phyloP scores from a whole-genome alignment of 140 eudicot genomes.

The Flaveria floridana region DNA sequence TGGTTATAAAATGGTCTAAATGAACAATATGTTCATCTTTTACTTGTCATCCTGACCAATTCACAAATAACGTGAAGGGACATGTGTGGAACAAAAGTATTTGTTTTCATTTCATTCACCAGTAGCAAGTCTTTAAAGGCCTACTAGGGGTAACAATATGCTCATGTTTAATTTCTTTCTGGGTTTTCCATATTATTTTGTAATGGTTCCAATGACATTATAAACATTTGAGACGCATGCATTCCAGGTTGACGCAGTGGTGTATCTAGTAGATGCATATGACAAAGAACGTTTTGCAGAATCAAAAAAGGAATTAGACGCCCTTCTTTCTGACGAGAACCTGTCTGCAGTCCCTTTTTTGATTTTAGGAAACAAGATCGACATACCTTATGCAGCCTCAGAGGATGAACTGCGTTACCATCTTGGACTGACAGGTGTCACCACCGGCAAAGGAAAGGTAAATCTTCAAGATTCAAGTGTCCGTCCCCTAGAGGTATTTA shows the following conservation, averaged over 20 bases:
- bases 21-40: no score
- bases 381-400: constrained; percentile 56
- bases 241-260: constrained; percentile 54
- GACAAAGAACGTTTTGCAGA: constrained; percentile 58
- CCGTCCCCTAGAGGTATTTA: constrained; percentile 59
- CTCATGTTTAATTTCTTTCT: background rate
- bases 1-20: no score
- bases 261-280: constrained; percentile 60
- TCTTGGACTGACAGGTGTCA: constrained; percentile 49
- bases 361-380: constrained; percentile 53
- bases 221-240: background rate
- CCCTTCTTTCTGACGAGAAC: constrained; percentile 52
- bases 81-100: no score
- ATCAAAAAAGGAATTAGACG: constrained; percentile 55
- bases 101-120: background rate
- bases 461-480: constrained; percentile 56
- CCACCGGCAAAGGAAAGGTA: constrained; percentile 55
- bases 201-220: background rate
- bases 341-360: constrained; percentile 51
- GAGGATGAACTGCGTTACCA: constrained; percentile 52
- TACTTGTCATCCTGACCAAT: background rate
- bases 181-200: background rate
- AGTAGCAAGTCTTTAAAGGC: constrained; percentile 5
- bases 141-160: background rate
- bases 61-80: background rate